These are phyloP conservation scores for Trichoderma asperellum DNA, from an alignment of 2,329 filamentous ascomycete species.

Conservation along the genomic window DNA sequence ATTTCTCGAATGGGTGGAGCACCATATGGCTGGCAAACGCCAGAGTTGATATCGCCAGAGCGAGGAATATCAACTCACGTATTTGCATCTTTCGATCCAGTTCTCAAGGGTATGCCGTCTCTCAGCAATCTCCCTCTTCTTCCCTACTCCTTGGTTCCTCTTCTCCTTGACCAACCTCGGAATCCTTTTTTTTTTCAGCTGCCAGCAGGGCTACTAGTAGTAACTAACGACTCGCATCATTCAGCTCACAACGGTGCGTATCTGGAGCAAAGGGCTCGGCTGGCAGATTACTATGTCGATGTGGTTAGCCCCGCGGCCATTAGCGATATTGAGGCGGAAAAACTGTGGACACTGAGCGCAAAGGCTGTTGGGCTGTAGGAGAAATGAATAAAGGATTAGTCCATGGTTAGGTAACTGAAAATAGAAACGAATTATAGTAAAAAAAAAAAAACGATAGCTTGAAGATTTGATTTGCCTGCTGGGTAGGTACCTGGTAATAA, in stretches of 20 bases:
- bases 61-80: conserved; percentile 43
- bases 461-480: not conserved
- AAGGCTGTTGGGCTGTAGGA: conserved; percentile 46
- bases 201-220: not conserved
- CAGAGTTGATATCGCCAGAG: conserved; percentile 34
- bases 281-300: conserved; percentile 39
- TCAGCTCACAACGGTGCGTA: conserved; percentile 41
- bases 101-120: conserved; percentile 35
- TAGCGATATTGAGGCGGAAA: conserved; percentile 45
- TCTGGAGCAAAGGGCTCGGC: conserved; percentile 39
- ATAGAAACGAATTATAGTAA: not conserved
- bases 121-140: not conserved
- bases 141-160: not conserved
- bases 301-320: conserved; percentile 40
- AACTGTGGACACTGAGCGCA: conserved; percentile 52
- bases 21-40: not conserved
- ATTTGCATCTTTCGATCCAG: conserved; percentile 46
- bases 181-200: not conserved
- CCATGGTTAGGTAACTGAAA: not conserved
- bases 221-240: not conserved
- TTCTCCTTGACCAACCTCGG: not conserved
- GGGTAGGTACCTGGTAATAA: not conserved
- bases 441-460: not conserved
- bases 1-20: conserved; percentile 28
- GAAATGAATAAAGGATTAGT: conserved; percentile 41